Percentiles rank a stretch among this genome's conserved stretches.
These are phyloP conservation scores for Recurvomyces mirabilis DNA, from an alignment of 495 filamentous ascomycete genomes.

Conservation along the genomic window DNA sequence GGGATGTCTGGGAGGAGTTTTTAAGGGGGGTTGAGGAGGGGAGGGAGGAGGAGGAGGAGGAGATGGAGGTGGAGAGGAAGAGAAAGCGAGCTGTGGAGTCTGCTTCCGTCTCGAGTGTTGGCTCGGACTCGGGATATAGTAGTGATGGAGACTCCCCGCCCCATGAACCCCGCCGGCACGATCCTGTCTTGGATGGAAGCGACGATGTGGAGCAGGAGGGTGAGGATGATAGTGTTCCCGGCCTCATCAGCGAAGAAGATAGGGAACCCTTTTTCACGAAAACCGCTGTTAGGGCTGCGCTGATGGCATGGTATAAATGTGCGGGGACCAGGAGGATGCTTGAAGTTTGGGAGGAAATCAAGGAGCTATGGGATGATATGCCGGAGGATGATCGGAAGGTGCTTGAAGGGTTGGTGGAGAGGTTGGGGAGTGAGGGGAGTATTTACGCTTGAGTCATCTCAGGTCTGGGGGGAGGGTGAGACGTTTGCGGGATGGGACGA, in stretches of 20 bases:
- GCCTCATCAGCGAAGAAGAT: neutral
- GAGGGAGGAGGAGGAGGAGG: conserved; percentile 2
- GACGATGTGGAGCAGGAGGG: conserved; percentile 9
- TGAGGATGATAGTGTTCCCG: neutral
- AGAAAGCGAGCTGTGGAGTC: no score
- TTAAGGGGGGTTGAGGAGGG: neutral
- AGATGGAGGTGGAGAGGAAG: conserved; percentile 21
- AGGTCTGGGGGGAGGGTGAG: no score
- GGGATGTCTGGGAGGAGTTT: conserved; percentile 33
- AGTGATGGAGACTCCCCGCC: no score
- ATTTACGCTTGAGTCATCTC: neutral
- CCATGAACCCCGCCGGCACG: no score
- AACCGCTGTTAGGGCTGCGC: neutral
- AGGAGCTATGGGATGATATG: conserved; percentile 6
- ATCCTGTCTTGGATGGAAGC: no score
- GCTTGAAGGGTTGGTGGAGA: neutral
- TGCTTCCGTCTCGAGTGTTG: conserved; percentile 4
- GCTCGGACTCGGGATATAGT: conserved; percentile 3
- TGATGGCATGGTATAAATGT: conserved; percentile 19
- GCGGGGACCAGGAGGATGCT: conserved; percentile 16
- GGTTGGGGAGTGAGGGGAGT: neutral
- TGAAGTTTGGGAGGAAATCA: conserved; percentile 18
- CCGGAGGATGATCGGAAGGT: conserved; percentile 3
- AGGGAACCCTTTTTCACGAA: conserved; percentile 5
- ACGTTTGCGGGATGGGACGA: no score